Base-by-base conservation (phyloP, 768 basidiomycete genomes). In the Boletus patriciae region DNA sequence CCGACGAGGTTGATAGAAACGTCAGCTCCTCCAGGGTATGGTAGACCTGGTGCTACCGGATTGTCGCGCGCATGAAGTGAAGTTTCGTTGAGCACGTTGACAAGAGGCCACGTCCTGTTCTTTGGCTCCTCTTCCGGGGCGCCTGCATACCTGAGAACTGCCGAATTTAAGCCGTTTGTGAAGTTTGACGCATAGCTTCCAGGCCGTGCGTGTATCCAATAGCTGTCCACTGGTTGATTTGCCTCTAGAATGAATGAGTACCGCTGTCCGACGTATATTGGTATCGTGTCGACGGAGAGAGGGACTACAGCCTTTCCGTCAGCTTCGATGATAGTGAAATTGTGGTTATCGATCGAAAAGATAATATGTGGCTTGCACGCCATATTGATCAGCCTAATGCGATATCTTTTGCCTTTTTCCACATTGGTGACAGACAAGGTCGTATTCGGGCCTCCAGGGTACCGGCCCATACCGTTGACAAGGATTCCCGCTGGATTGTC, bases 201-300 rank as follows among this genome's bases (percentile, higher is more conserved):
- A 4, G 78, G 77, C 9, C 66, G n/a, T 3, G 76, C 75, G 19
- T 71, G 76, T 47, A 77, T 73, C 76, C 79, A 78, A 46, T 79
- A 80, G 55, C 77, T 79, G 45, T 62, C 69, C 33, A 75, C 57
- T 0, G 70, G 57, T 46, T 75, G 69, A 41, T 74, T 71, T 2
- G 76, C 75, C 46, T 62, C 63, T 6, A 80, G 57, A 11, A 82
- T 65, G 55, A 82, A 69, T 0, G 81, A 80, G 62, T 84, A 84
- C 16, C 83, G 77, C 64, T 84, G 83, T 2, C 76, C 83, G 12
- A 72, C 70, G 51, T 75, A 80, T 37, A 85, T 78, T 8, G 74
- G 64, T 46, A 82, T 74, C 12, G 68, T 61, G 50, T 80, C 76
- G 4, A 78, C 75, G 1, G 50, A 53, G 15, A 74, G 54, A 0